Evolutionary conservation across 768 basidiomycete genomes (phyloP).

Genomic region (Trichaptum fuscoviolaceum): DNA sequence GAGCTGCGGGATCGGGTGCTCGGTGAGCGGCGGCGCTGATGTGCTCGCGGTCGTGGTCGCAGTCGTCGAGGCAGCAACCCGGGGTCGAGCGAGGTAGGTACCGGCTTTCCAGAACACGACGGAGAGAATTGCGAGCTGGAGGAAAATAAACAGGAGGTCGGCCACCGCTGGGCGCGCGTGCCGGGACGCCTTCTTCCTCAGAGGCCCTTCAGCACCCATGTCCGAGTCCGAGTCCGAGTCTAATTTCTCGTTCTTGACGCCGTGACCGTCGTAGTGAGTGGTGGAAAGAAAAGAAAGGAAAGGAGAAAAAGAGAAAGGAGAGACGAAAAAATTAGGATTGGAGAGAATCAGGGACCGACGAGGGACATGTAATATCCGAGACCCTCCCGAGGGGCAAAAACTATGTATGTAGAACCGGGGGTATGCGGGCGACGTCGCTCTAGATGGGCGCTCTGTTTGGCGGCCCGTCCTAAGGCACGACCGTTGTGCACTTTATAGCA

Average conservation of each 20-base stretch:
- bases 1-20: constrained; percentile 40
- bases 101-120: not conserved
- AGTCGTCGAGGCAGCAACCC: not conserved
- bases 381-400: not conserved
- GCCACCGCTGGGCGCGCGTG: too few relatives aligned
- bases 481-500: too few relatives aligned
- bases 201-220: not conserved
- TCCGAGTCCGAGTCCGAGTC: not conserved
- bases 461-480: too few relatives aligned
- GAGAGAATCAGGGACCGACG: not conserved
- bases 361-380: not conserved
- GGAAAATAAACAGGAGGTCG: too few relatives aligned
- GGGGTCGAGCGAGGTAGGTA: not conserved
- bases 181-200: not conserved
- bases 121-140: not conserved
- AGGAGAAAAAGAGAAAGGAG: not conserved
- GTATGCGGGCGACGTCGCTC: too few relatives aligned
- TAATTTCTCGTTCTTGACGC: not conserved
- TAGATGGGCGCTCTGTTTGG: too few relatives aligned
- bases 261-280: not conserved
- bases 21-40: not conserved
- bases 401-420: too few relatives aligned
- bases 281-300: not conserved
- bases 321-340: not conserved
- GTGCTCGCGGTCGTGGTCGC: not conserved